These are phyloP conservation scores for Aspergillus uvarum DNA, from an alignment of 2,329 filamentous ascomycete genomes.

Conservation along the genomic window DNA sequence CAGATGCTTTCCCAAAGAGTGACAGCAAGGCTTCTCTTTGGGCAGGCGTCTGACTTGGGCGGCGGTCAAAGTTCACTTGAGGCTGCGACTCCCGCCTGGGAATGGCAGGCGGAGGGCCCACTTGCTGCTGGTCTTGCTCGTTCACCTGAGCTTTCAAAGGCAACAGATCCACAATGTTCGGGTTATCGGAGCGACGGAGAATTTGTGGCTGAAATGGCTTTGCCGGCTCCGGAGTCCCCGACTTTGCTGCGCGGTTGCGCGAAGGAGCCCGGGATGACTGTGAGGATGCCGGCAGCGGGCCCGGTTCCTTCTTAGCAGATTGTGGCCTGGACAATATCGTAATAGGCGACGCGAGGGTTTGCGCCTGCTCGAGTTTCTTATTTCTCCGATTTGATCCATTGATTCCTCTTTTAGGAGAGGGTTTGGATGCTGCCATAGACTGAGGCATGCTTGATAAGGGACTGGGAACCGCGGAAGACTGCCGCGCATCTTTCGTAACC, in stretches of 20 bases:
- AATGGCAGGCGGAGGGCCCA: conserved; percentile 7
- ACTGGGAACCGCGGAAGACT: conserved; percentile 42
- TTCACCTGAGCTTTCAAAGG: conserved; percentile 28
- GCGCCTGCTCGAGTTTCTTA: conserved; percentile 22
- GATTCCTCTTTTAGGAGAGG: conserved; percentile 24
- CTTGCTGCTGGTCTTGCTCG: conserved; percentile 20
- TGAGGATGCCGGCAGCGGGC: conserved; percentile 6
- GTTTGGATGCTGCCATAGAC: conserved; percentile 36
- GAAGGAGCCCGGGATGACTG: conserved; percentile 15
- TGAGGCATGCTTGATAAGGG: conserved; percentile 40
- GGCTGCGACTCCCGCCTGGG: conserved; percentile 18
- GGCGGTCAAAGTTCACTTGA: conserved; percentile 34
- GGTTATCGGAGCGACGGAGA: conserved; percentile 50
- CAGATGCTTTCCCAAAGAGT: conserved; percentile 57
- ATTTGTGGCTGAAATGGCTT: conserved; percentile 57
- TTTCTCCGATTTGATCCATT: conserved; percentile 25
- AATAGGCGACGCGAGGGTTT: conserved; percentile 34
- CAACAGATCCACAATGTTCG: conserved; percentile 28
- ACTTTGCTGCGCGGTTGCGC: conserved; percentile 18
- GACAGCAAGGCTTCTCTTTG: conserved; percentile 57
- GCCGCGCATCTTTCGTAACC: conserved; percentile 21
- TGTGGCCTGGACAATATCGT: conserved; percentile 40
- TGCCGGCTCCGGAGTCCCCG: conserved; percentile 33
- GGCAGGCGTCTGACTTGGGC: conserved; percentile 43
- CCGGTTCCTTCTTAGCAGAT: conserved; percentile 29